Base-by-base conservation (phyloP, 768 basidiomycete genomes). In the Hericium coralloides region DNA sequence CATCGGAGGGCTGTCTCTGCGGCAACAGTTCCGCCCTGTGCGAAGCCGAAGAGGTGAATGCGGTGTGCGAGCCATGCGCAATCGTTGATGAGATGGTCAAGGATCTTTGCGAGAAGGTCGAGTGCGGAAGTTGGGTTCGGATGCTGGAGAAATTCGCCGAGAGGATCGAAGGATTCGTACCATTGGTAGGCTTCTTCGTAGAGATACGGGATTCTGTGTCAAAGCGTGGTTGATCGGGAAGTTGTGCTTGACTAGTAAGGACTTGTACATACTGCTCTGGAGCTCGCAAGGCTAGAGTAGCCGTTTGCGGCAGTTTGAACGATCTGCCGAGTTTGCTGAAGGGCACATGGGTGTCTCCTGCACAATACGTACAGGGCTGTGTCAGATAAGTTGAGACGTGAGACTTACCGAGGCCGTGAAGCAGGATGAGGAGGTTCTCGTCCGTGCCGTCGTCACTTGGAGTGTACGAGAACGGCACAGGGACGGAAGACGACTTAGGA, bases 21-120 rank as follows among this genome's bases (percentile, higher is more conserved):
- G 1, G 83, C 89, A 37, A 92, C 79, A 18, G 77, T 84, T 0
- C 90, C 94, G 0, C 93, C 93, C 68, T 97, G 93, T 0, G 80
- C 89, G 60, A 91, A 97, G 2, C 93, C 93, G 56, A 95, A 89
- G 49, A 93, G 66, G 66, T 97, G 93, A 41, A 97, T 85, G n/a
- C 78, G 74, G 10, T 79, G 57, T 0, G 76, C 63, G 6, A 83
- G 73, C 93, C 92, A 97, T 1, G 69, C 60, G 64, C 84, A 89
- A 41, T 80, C 78, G 4, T 69, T 62, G 17, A 73, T 74, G 53
- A 95, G 79, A 63, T 89, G 76, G 2, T 73, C 68, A 54, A 91
- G 57, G 49, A 84, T 70, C 22, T 71, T 72, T 12, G 66, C 66
- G 37, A 94, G 69, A 38, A 83, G 70, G 8, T 81, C 73, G 55